These are phyloP conservation scores for Cutaneotrichosporon sp. DNA, from an alignment of 1,284 basidiomycete species.

Conservation along the genomic window DNA sequence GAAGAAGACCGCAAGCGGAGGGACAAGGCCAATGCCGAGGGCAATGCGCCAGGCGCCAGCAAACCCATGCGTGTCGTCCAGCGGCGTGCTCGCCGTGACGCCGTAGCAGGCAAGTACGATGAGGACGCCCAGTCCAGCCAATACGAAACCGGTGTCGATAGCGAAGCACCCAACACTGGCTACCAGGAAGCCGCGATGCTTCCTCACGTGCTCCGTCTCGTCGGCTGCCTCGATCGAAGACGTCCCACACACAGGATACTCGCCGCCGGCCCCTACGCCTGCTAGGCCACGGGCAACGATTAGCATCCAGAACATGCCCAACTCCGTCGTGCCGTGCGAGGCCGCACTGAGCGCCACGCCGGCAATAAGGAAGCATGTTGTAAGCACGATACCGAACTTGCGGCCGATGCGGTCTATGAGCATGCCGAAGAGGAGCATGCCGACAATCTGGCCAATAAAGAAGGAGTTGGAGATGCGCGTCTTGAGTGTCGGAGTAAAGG, in stretches of 20 bases:
- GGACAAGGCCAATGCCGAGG: conserved; percentile 27
- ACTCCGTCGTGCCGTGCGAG: conserved; percentile 19
- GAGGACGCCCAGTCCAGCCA: conserved; percentile 20
- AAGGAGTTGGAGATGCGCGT: conserved; percentile 30
- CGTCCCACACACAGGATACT: conserved; percentile 67
- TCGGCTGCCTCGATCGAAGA: conserved; percentile 66
- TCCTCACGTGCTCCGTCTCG: conserved; percentile 53
- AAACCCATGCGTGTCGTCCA: conserved; percentile 7
- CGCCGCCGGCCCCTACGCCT: conserved; percentile 67
- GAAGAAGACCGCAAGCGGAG: conserved; percentile 29
- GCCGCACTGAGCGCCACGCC: conserved; percentile 26
- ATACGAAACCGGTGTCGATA: conserved; percentile 23
- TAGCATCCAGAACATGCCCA: conserved; percentile 64
- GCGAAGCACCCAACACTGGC: conserved; percentile 62
- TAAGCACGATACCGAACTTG: conserved; percentile 30
- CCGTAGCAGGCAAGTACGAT: conserved; percentile 25
- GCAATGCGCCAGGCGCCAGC: conserved; percentile 28
- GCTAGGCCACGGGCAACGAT: conserved; percentile 65
- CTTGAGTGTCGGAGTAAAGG: conserved; percentile 21
- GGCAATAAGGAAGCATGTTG: conserved; percentile 27
- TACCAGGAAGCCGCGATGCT: conserved; percentile 64
- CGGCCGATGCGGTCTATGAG: conserved; percentile 31
- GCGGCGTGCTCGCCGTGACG: neutral
- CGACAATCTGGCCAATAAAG: conserved; percentile 27
- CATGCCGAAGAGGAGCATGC: conserved; percentile 22